Conservation (phyloP, 495 filamentous ascomycete genomes). For the Jackrogersella multiformis region DNA sequence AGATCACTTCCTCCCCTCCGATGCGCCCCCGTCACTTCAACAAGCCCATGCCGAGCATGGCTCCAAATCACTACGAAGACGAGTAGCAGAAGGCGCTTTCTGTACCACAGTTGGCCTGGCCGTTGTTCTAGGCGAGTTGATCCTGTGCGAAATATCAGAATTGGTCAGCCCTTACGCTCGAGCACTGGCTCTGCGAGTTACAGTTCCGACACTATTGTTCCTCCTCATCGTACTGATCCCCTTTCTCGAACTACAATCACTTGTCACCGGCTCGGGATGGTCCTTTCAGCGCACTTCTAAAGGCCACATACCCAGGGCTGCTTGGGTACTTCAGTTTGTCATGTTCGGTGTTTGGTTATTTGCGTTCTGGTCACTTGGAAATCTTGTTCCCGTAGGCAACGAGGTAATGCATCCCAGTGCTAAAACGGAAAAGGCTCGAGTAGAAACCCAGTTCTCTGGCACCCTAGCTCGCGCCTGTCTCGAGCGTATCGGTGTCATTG, state of each 20-base stretch:
- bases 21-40: conserved; percentile 58
- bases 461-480: conserved; percentile 74
- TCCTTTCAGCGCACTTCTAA: conserved; percentile 62
- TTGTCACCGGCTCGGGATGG: conserved; percentile 68
- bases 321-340: conserved; percentile 66
- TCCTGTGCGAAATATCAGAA: conserved; percentile 82
- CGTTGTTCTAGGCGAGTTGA: conserved; percentile 75
- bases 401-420: conserved; percentile 42
- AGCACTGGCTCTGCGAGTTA: conserved; percentile 67
- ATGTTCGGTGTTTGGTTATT: conserved; percentile 70
- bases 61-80: conserved; percentile 55
- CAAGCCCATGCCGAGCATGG: conserved; percentile 61
- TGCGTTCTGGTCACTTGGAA: conserved; percentile 78
- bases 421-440: conserved; percentile 34
- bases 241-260: conserved; percentile 72
- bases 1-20: conserved; percentile 62
- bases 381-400: conserved; percentile 66
- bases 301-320: conserved; percentile 56
- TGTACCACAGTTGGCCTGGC: conserved; percentile 76
- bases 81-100: conserved; percentile 70
- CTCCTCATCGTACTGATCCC: conserved; percentile 75
- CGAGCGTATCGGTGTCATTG: conserved; percentile 80
- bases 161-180: conserved; percentile 69
- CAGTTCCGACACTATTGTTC: conserved; percentile 70
- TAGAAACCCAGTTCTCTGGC: conserved; percentile 27